These are phyloP conservation scores for Penicillium lagena DNA, from an alignment of 495 filamentous ascomycete genomes.

Conservation along the genomic window DNA sequence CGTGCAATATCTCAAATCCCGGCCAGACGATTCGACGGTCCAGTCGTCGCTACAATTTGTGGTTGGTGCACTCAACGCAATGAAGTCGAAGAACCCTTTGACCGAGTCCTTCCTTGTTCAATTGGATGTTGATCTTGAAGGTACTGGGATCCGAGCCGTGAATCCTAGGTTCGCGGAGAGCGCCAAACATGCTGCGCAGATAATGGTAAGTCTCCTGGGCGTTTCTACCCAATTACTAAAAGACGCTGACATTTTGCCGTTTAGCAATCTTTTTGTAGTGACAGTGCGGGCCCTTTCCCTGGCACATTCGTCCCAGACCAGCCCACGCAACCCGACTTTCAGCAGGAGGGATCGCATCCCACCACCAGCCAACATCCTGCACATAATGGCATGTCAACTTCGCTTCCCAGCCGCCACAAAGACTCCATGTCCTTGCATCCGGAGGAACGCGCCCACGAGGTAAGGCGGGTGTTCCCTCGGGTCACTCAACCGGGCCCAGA, in stretches of 20 bases:
- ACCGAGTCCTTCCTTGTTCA: constrained; percentile 95
- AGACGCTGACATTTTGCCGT: background rate
- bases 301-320: constrained; percentile 9
- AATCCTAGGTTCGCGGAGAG: constrained; percentile 4
- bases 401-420: constrained; percentile 23
- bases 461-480: background rate
- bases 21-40: constrained; percentile 77
- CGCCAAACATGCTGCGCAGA: constrained; percentile 1
- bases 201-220: background rate
- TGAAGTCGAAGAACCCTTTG: constrained; percentile 84
- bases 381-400: constrained; percentile 5
- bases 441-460: background rate
- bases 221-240: background rate
- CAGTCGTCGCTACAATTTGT: constrained; percentile 83
- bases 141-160: constrained; percentile 33
- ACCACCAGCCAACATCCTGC: background rate
- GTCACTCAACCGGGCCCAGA: background rate
- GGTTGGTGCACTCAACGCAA: constrained; percentile 76
- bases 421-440: constrained; percentile 1
- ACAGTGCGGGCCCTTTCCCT: constrained; percentile 7
- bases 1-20: constrained; percentile 87
- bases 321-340: background rate
- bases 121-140: constrained; percentile 85
- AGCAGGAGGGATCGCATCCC: background rate
- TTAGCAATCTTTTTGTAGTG: constrained; percentile 7